Percentiles rank a stretch among this genome's conserved stretches.
Conservation (phyloP, 179 eudicot genomes). For the Silene noctiflora region DNA sequence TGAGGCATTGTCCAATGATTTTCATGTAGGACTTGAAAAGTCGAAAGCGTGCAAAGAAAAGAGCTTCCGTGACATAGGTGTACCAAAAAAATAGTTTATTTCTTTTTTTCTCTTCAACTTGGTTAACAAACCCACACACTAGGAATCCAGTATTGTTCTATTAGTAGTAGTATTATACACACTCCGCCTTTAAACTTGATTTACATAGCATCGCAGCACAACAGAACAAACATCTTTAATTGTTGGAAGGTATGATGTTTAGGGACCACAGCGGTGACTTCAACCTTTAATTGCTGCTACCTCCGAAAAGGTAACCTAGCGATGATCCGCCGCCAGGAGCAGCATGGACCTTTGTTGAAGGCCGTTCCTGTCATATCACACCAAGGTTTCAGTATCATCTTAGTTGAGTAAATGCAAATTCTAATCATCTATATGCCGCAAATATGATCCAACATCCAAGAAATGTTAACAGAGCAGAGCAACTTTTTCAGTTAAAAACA, state of each 20-base stretch:
- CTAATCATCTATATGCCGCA: too few relatives aligned
- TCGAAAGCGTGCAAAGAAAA: too few relatives aligned
- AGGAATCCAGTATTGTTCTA: neutral
- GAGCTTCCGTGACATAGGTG: neutral
- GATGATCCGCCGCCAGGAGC: conserved; percentile 84
- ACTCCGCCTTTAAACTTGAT: neutral
- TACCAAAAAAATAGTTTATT: neutral
- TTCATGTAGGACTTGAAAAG: too few relatives aligned
- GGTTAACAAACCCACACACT: conserved; percentile 3
- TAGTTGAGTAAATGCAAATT: neutral
- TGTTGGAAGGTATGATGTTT: neutral
- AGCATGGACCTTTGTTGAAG: conserved; percentile 72
- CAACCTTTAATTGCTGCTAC: conserved; percentile 24
- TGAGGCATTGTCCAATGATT: too few relatives aligned
- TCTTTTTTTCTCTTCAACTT: neutral
- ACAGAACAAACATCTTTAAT: conserved; percentile 2
- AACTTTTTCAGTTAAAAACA: too few relatives aligned
- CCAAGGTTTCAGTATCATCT: neutral
- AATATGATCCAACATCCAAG: too few relatives aligned
- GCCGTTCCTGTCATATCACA: conserved; percentile 54
- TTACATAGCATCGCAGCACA: neutral
- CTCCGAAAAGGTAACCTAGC: conserved; percentile 65
- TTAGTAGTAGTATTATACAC: neutral
- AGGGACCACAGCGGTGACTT: neutral
- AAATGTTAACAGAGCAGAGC: too few relatives aligned